phyloP scores from a whole-genome alignment of 2,329 filamentous ascomycete genomes.

The Hypoxylon sp. region DNA sequence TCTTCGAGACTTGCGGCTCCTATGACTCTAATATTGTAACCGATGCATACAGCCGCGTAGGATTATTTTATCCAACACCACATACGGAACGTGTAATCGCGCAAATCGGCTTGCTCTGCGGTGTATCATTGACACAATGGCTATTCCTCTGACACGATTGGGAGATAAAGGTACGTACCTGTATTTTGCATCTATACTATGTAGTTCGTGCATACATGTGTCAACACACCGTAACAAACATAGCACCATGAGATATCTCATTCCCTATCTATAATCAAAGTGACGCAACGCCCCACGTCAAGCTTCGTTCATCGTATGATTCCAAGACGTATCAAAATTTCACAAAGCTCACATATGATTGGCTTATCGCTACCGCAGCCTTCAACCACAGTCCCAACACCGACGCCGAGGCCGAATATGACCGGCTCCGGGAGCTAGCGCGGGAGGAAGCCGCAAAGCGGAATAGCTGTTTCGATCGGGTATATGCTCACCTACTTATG shows the following conservation, averaged over 20 bases:
- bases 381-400: conserved; percentile 80
- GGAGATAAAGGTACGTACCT: conserved; percentile 46
- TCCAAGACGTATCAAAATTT: conserved; percentile 9
- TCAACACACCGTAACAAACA: conserved; percentile 21
- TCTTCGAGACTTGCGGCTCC: conserved; percentile 23
- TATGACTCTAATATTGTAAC: conserved; percentile 23
- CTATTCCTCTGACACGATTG: conserved; percentile 48
- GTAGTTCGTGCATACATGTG: conserved; percentile 20
- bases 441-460: conserved; percentile 85
- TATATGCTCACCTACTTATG: conserved; percentile 57
- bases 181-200: conserved; percentile 4
- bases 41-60: conserved; percentile 32
- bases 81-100: conserved; percentile 15
- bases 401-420: conserved; percentile 87
- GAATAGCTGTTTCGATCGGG: conserved; percentile 80
- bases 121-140: conserved; percentile 40
- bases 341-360: conserved; percentile 32
- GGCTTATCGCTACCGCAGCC: conserved; percentile 64
- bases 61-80: conserved; percentile 15
- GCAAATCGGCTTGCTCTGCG: conserved; percentile 5
- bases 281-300: conserved; percentile 26
- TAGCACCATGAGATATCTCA: conserved; percentile 12
- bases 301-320: not conserved
- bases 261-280: conserved; percentile 22
- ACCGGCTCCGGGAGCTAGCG: conserved; percentile 87